Evolutionary conservation across 2,329 filamentous ascomycete genomes (phyloP).

Genomic region (Dothideomycetidae sp.): DNA sequence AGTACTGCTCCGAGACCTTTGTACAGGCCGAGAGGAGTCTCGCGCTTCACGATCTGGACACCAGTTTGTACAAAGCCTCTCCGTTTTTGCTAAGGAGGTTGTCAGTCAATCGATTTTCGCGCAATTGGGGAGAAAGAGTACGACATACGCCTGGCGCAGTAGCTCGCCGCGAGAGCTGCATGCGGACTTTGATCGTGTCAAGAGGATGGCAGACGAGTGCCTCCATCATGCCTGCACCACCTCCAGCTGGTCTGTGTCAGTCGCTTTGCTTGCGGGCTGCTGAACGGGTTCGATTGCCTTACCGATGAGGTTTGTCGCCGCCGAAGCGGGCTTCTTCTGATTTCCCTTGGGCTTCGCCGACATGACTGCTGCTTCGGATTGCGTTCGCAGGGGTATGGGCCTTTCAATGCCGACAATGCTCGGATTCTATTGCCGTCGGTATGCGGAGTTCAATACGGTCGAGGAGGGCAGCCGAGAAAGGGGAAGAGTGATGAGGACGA

Average conservation of each 20-base stretch:
- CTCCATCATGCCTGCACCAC: conserved; percentile 98
- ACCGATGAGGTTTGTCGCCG: conserved; percentile 86
- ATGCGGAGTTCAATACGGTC: too few relatives aligned
- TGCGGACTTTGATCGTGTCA: conserved; percentile 96
- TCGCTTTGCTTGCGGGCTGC: conserved; percentile 10
- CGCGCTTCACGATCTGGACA: conserved; percentile 68
- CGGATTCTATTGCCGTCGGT: neutral
- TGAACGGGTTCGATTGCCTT: conserved; percentile 23
- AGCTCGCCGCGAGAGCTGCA: conserved; percentile 88
- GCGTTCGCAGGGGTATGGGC: neutral
- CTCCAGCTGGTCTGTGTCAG: conserved; percentile 52
- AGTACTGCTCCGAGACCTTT: conserved; percentile 95
- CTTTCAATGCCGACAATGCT: neutral
- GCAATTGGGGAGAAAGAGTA: conserved; percentile 1
- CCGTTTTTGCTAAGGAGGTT: conserved; percentile 42
- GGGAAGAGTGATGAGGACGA: too few relatives aligned
- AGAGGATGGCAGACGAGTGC: conserved; percentile 90
- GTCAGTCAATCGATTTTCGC: neutral
- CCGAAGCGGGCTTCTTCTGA: conserved; percentile 73
- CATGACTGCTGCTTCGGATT: conserved; percentile 31
- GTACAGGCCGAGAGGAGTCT: conserved; percentile 87
- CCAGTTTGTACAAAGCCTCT: conserved; percentile 83
- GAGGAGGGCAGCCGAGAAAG: too few relatives aligned
- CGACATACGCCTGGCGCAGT: conserved; percentile 57
- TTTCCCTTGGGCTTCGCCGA: conserved; percentile 46